Conservation (phyloP, 2,329 filamentous ascomycete genomes). For the Teratosphaeria epicoccoides region DNA sequence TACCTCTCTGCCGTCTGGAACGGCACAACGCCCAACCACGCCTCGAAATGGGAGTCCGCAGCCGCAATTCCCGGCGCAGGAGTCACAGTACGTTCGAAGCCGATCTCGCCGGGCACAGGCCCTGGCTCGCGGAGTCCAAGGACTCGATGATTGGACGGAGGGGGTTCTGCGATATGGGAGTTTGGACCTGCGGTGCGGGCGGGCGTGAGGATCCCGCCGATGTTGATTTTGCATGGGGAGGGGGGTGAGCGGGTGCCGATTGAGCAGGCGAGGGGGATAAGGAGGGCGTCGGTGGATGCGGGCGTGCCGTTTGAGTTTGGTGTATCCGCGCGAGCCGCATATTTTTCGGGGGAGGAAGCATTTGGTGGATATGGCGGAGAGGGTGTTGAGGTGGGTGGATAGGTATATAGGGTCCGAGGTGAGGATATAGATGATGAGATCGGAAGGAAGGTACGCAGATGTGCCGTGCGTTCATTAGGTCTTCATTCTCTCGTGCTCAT, state of each 20-base stretch:
- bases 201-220: conserved; percentile 17
- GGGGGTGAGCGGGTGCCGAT: conserved; percentile 26
- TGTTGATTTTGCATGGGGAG: conserved; percentile 29
- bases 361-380: conserved; percentile 18
- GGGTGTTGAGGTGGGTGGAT: conserved; percentile 15
- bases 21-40: conserved; percentile 18
- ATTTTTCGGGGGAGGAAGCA: conserved; percentile 22
- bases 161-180: conserved; percentile 22
- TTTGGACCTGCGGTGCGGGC: conserved; percentile 15
- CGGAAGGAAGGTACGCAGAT: too few relatives aligned
- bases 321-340: conserved; percentile 28
- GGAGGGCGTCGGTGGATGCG: conserved; percentile 19
- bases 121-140: conserved; percentile 20
- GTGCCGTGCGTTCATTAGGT: neutral
- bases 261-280: conserved; percentile 26
- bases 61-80: conserved; percentile 30
- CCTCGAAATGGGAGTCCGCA: conserved; percentile 27
- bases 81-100: conserved; percentile 18
- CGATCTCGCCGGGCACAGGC: conserved; percentile 16
- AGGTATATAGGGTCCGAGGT: conserved; percentile 6
- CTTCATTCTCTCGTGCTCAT: neutral
- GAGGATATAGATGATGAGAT: neutral
- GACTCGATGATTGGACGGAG: neutral
- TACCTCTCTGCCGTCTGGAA: conserved; percentile 31
- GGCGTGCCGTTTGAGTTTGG: conserved; percentile 25